Conservation (phyloP, 805 yeast genomes). For the Lachancea sp. region DNA sequence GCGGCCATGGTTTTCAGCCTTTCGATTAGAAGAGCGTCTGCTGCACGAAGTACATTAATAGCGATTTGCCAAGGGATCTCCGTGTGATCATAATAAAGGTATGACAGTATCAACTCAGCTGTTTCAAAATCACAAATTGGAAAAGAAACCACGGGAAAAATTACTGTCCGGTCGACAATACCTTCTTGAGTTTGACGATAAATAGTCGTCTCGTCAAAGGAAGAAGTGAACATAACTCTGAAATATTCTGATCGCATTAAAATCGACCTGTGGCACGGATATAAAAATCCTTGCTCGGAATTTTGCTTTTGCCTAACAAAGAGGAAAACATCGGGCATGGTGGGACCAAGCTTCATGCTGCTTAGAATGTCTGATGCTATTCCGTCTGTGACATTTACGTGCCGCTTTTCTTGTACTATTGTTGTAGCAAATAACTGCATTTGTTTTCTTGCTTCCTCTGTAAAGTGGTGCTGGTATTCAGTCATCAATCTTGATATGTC, state of each 20-base stretch:
- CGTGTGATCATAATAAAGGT: slow-evolving; percentile 55
- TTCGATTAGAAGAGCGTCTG: slow-evolving; percentile 54
- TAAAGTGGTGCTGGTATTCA: slow-evolving; percentile 29
- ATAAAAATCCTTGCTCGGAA: slow-evolving; percentile 29
- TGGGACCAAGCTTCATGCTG: slow-evolving; percentile 1
- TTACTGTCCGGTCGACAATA: not conserved
- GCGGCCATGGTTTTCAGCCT: slow-evolving; percentile 61
- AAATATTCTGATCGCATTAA: slow-evolving; percentile 58
- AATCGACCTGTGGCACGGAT: slow-evolving; percentile 61
- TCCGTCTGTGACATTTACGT: slow-evolving; percentile 4
- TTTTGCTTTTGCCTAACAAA: slow-evolving; percentile 29
- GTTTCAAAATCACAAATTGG: slow-evolving; percentile 29
- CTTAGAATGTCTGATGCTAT: not conserved
- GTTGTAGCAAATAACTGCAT: slow-evolving; percentile 20
- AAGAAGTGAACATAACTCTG: slow-evolving; percentile 53
- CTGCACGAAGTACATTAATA: slow-evolving; percentile 50
- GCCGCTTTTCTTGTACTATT: slow-evolving; percentile 12
- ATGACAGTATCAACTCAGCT: slow-evolving; percentile 47
- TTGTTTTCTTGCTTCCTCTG: slow-evolving; percentile 25
- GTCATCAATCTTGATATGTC: slow-evolving; percentile 31
- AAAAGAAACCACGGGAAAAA: slow-evolving; percentile 24
- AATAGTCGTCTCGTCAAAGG: slow-evolving; percentile 34
- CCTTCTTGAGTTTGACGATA: slow-evolving; percentile 3
- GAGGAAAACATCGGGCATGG: slow-evolving; percentile 44
- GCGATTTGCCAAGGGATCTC: slow-evolving; percentile 45